Evolutionary conservation across 148 eudicot species (phyloP), one percentile per base, ranked within the genome.

Genomic region (Chenopodium suecicum): DNA sequence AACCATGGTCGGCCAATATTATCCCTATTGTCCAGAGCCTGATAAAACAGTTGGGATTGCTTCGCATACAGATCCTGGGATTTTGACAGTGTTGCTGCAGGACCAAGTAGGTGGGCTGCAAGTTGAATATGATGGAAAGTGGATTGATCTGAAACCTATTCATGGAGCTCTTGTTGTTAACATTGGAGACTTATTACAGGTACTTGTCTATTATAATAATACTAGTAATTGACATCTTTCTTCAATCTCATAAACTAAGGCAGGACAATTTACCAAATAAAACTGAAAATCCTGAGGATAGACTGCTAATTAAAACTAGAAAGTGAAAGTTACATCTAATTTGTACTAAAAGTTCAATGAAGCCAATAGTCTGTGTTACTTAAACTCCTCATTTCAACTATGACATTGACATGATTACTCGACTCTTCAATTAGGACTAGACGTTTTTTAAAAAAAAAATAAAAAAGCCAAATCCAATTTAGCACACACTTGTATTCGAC

Each of bases 1-100:
- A 70, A 1, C 10, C 2, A 63, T 90, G 80, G 82, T 52, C 20
- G 90, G 79, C 0, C 78, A 80, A 13, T 86, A 79, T 34, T 90
- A 90, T 65, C 92, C 92, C 2, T 70, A 68, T 63, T 90, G 92
- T 68, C 92, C 89, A 0, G 88, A 90, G 56, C 88, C 90, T 9
- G 74, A 81, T 27, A 79, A 82, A 48, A 90, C 89, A 0, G 20
- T 90, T 1, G 92, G 92, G 65, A 73, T 88, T 2, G 62, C 84
- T 12, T 44, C 82, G 11, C 92, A 90, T 62, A 83, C 92, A 44
- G 90, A 90, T 83, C 86, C 87, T 17, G 87, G 86, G 50, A 58
- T 81, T 2, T 34, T 90, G 10, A 88, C 92, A 0, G 80, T 88
- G 29, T 74, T 90, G 76, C 60, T 88, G 78, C 89, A 88, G 76